phyloP scores from a whole-genome alignment of 169 alveolate genomes.

The Cardiosporidium cionae region DNA sequence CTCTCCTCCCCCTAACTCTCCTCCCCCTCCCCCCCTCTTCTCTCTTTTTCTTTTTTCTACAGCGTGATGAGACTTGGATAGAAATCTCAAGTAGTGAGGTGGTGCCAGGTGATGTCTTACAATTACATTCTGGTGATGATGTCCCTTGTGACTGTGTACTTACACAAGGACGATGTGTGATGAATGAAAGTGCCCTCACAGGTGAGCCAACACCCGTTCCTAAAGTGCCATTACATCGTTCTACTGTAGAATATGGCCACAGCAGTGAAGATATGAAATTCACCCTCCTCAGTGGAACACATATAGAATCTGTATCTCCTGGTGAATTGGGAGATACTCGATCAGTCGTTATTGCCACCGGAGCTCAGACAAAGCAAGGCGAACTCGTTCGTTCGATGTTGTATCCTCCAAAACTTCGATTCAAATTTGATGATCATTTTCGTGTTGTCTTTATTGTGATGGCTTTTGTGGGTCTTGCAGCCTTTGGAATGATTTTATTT shows the following conservation, averaged over 20 bases:
- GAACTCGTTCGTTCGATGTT: conserved; percentile 62
- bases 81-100: not conserved
- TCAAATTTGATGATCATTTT: conserved; percentile 36
- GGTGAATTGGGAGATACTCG: not conserved
- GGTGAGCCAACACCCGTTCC: conserved; percentile 78
- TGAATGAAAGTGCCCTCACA: conserved; percentile 74
- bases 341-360: conserved; percentile 63
- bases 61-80: not conserved
- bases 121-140: conserved; percentile 43
- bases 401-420: conserved; percentile 54
- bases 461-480: conserved; percentile 17
- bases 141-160: conserved; percentile 76
- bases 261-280: not conserved
- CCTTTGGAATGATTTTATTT: not conserved
- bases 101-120: conserved; percentile 57
- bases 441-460: conserved; percentile 28
- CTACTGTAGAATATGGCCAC: not conserved
- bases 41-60: no score
- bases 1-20: no score
- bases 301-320: not conserved
- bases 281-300: not conserved
- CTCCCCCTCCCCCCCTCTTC: no score
- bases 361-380: conserved; percentile 67
- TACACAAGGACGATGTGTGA: conserved; percentile 61
- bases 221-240: conserved; percentile 30